Evolutionary conservation across 2,329 filamentous ascomycete genomes (phyloP), one percentile per base, ranked within the genome.

Genomic region (Ceratocystis cubensis): DNA sequence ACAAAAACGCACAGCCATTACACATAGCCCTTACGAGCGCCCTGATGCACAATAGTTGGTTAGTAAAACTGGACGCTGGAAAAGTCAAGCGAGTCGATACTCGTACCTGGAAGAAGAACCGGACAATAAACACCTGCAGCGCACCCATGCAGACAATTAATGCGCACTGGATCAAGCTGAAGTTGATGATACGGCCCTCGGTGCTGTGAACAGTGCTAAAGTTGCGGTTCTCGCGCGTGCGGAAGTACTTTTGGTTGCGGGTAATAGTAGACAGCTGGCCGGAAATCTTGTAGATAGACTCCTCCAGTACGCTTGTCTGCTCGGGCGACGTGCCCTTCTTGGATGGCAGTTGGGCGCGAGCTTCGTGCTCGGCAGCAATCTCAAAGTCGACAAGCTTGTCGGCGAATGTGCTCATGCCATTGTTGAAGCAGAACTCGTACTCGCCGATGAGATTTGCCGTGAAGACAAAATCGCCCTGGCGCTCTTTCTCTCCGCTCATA

Each of bases 361-460:
- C 79, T 79, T 96, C 93, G 77, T 96, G 92, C 78, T 97, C 93
- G 74, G 96, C 88, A 69, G 92, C 84, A 74, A 99, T 96, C 79
- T 99, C 94, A 74, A 99, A 96, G 76, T 99, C 94, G 70, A 99
- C 92, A 75, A 91, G 86, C 80, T 99, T 99, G 78, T 99, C 94
- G 64, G 92, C 88, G 75, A 96, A 96, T 0, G 93, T 97, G 74
- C 89, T 96, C 89, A 99, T 96, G 75, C 94, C 88, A 74, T 99
- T 99, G 78, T 92, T 89, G 81, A 99, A 99, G 83, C 94, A 99
- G 80, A 99, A 97, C 65, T 86, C 85, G 79, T 97, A 96, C 73
- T 97, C 93, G 70, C 94, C 94, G 5, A 83, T 74, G 64, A 91
- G 85, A 73, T 91, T 90, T 59, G 92, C 94, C 0, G 92, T 96